Evolutionary conservation across 331 rosid species (phyloP), one percentile per base, ranked within the genome.

Genomic region (Erythrophleum ivorense): DNA sequence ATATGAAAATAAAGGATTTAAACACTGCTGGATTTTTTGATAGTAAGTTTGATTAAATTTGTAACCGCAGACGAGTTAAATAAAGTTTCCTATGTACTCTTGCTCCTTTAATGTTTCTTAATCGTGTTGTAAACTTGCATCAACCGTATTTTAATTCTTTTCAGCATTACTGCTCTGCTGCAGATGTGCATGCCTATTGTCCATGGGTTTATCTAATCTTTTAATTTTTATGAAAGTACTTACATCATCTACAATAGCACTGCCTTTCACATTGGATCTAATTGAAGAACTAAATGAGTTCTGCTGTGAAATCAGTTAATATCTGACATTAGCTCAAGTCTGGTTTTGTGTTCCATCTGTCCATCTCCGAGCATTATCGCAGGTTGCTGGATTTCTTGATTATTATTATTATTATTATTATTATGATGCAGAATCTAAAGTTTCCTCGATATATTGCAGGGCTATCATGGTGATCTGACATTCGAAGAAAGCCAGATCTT

Each of bases 391-490:
- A 73, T 78, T 62, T 50, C 10, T 36, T 16, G 0, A 29, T 52
- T 67, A 36, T 36, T 36, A 36, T 36, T 73, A 33, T 2, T 10
- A 48, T 69, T 24, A n/a, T 19, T 49, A 69, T 21, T 14, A 18
- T 41, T 13, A 68, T 46, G 46, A 67, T 41, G 49, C 38, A 2
- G 31, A 43, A 55, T 49, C 81, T 62, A 43, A 71, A 15, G 57
- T 71, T 77, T 83, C 29, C 52, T 11, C 29, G 3, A 46, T n/a
- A 63, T 73, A 13, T 54, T 88, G 71, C 90, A 95, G 99, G 99
- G 98, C 34, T 52, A 43, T 80, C 98, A 89, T 24, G 97, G 97
- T 13, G 99, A 95, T 82, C 89, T 95, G 62, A 87, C 97, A 24
- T 43, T 11, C 38, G 90, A 89, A 75, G 94, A 93, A 85, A 87